Base-by-base conservation (phyloP, 116 monocot species). In the Dioscorea cayenensis region DNA sequence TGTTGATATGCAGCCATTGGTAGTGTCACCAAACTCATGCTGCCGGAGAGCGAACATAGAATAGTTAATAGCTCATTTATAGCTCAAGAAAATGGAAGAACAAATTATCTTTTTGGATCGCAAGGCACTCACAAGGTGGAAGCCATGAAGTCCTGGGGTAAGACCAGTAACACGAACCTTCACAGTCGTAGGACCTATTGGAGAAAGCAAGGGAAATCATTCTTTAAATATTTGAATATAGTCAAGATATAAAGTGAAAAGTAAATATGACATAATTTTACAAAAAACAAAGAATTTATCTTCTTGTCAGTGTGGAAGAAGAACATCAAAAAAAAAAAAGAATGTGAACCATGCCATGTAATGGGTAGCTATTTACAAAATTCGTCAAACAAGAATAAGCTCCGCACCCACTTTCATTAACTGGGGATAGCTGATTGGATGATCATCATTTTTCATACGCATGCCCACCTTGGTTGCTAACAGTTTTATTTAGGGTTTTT, bases 1-100 rank as follows among this genome's bases (percentile, higher is more conserved):
- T 76, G 92, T 90, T 70, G 94, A 94, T 32, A 94, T 88, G 82
- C 94, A 94, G 37, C 94, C 94, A 87, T 94, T 94, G 37, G 94
- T 90, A 37, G 90, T 90, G 66, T 94, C 90, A 29, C 94, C 94
- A 71, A 63, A 90, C 66, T 90, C 83, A 65, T 94, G 94, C 90
- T 94, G 83, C 75, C 79, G 73, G 36, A 65, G 14, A 73, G 36
- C 49, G 72, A n/a, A 27, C 38, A 20, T 0, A 69, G 28, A 20
- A 49, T 36, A 19, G 55, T 29, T 5, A 62, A 60, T 25, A 58
- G 55, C 0, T 69, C 6, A 49, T 55, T 32, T 12, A 28, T 25
- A 28, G 28, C 20, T 63, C 10, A 62, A 20, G 6, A 4, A 37
- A 67, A 58, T 60, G n/a, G 55, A 64, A 43, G n/a, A 60, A 18